Evolutionary conservation across 352 stramenopile genomes (phyloP).

Genomic region (Phytophthora multivora): DNA sequence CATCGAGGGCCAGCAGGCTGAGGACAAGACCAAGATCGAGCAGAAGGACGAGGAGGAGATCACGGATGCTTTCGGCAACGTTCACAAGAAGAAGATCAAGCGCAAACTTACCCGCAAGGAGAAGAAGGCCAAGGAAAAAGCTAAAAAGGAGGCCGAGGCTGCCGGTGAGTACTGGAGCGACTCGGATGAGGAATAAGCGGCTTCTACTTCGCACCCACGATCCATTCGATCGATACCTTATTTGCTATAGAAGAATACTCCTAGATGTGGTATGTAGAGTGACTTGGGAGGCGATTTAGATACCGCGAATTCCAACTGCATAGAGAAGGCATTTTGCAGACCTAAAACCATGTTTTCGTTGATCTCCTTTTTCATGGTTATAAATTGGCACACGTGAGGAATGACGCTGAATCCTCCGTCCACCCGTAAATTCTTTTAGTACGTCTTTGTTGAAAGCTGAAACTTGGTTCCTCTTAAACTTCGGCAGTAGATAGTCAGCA

Average conservation of each 20-base stretch:
- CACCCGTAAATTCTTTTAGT: no score
- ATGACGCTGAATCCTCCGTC: no score
- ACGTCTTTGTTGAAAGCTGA: no score
- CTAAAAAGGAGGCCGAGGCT: constrained; percentile 87
- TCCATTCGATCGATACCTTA: constrained; percentile 45
- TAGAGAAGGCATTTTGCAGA: constrained; percentile 33
- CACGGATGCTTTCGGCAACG: constrained; percentile 86
- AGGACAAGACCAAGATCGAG: constrained; percentile 93
- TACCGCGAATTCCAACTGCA: constrained; percentile 39
- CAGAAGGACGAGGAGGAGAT: constrained; percentile 88
- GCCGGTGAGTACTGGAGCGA: constrained; percentile 86
- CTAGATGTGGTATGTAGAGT: constrained; percentile 47
- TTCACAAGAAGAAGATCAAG: constrained; percentile 89
- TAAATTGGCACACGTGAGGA: no score
- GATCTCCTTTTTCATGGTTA: no score
- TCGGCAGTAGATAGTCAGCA: no score
- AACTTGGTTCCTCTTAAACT: no score
- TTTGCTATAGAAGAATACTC: constrained; percentile 46
- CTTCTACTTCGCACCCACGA: constrained; percentile 29
- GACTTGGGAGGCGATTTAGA: constrained; percentile 41
- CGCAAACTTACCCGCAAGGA: constrained; percentile 91
- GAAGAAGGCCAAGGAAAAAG: constrained; percentile 88
- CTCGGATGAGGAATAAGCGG: constrained; percentile 71
- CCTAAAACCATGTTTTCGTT: neutral
- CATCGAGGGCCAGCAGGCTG: constrained; percentile 84